These are phyloP conservation scores for Punctularia strigosozonata DNA, from an alignment of 768 basidiomycete species.

Conservation along the genomic window DNA sequence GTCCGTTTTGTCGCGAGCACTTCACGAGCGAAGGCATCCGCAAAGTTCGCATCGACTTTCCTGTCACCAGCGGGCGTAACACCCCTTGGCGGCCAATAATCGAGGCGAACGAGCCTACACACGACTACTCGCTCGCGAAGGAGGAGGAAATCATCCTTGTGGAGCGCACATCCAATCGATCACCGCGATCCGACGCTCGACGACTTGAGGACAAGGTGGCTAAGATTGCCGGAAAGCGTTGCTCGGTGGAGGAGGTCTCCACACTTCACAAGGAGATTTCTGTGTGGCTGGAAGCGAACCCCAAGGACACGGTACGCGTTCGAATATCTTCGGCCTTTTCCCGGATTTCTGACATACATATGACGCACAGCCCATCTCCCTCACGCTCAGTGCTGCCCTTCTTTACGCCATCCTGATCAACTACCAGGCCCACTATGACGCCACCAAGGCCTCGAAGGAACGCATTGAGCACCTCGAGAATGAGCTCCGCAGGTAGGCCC, in stretches of 20 bases:
- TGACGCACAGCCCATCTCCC: conserved; percentile 58
- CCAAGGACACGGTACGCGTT: conserved; percentile 53
- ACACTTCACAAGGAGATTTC: conserved; percentile 69
- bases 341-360: background rate
- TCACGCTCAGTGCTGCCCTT: conserved; percentile 66
- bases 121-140: conserved; percentile 21
- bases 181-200: conserved; percentile 32
- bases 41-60: conserved; percentile 71
- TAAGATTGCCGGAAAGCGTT: conserved; percentile 72
- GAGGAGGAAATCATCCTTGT: too few species aligned
- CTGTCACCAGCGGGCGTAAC: conserved; percentile 32
- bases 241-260: conserved; percentile 77
- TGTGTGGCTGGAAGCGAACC: conserved; percentile 57
- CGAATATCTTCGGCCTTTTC: conserved; percentile 19
- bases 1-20: conserved; percentile 76
- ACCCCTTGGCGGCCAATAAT: conserved; percentile 51
- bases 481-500: conserved; percentile 58
- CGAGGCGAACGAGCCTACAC: conserved; percentile 29
- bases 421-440: conserved; percentile 70
- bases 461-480: conserved; percentile 54
- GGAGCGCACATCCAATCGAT: conserved; percentile 12
- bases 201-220: conserved; percentile 70
- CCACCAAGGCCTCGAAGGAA: conserved; percentile 56
- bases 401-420: conserved; percentile 78
- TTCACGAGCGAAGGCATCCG: conserved; percentile 59